These are phyloP conservation scores for Pseudocercospora crystallina DNA, from an alignment of 2,329 filamentous ascomycete species.

Conservation along the genomic window DNA sequence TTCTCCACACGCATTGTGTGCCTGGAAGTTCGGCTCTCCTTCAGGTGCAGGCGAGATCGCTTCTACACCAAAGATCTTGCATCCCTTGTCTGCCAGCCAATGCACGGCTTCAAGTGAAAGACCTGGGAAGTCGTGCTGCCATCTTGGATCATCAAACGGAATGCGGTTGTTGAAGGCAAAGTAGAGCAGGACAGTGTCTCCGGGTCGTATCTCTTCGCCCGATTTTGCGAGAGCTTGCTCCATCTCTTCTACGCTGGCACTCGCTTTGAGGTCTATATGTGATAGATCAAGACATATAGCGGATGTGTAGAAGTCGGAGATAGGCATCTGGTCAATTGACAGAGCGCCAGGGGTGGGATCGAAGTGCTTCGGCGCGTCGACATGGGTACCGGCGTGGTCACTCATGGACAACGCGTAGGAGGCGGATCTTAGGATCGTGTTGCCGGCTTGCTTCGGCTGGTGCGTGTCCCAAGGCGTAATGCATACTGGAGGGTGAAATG, in stretches of 20 bases:
- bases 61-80: constrained; percentile 31
- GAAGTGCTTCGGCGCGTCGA: constrained; percentile 33
- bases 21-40: constrained; percentile 30
- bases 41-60: constrained; percentile 30
- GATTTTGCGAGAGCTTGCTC: constrained; percentile 23
- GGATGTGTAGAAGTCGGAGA: constrained; percentile 30
- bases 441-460: constrained; percentile 29
- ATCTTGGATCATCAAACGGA: constrained; percentile 27
- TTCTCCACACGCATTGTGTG: constrained; percentile 31
- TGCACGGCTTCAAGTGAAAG: constrained; percentile 27
- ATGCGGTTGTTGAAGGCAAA: constrained; percentile 30
- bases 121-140: constrained; percentile 32
- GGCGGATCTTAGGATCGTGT: constrained; percentile 27
- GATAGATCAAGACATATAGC: constrained; percentile 31
- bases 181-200: constrained; percentile 28
- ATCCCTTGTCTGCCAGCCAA: constrained; percentile 30
- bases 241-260: constrained; percentile 27
- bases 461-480: constrained; percentile 31
- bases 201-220: constrained; percentile 26
- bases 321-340: constrained; percentile 29
- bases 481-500: constrained; percentile 29
- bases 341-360: constrained; percentile 26
- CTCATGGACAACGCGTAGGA: constrained; percentile 30
- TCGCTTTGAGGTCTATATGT: constrained; percentile 26
- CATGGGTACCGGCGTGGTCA: constrained; percentile 32